Conservation (phyloP, 805 yeast species). For the Candida nanaspora region DNA sequence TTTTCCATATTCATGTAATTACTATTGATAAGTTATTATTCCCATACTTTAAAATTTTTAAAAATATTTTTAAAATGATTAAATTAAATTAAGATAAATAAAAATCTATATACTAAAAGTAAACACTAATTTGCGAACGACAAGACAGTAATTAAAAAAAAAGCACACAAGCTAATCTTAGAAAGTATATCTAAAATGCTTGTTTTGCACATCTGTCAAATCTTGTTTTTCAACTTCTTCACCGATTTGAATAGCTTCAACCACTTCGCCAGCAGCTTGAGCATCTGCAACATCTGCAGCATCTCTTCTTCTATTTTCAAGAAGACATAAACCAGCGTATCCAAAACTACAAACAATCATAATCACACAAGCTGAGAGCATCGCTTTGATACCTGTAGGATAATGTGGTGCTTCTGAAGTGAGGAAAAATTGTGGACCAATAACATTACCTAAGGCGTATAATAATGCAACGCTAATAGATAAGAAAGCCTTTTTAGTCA, state of each 20-base stretch:
- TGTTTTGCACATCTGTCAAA: slow-evolving; percentile 3
- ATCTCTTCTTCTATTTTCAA: slow-evolving; percentile 2
- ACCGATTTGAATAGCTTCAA: slow-evolving; percentile 2
- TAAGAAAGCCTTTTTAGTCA: slow-evolving; percentile 46
- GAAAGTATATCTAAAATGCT: slow-evolving; percentile 3
- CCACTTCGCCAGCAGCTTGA: not conserved
- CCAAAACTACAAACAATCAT: slow-evolving; percentile 11
- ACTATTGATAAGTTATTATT: too few species aligned
- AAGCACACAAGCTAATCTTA: not conserved
- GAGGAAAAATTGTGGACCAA: slow-evolving; percentile 57
- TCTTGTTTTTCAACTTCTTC: slow-evolving; percentile 4
- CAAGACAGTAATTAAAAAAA: not conserved
- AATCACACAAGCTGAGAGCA: slow-evolving; percentile 14
- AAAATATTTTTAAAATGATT: too few species aligned
- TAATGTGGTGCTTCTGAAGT: slow-evolving; percentile 44
- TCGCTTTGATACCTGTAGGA: slow-evolving; percentile 11
- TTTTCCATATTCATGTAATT: too few species aligned
- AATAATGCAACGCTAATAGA: slow-evolving; percentile 14
- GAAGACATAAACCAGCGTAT: slow-evolving; percentile 12
- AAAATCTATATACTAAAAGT: too few species aligned
- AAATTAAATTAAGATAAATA: too few species aligned
- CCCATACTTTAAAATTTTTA: too few species aligned
- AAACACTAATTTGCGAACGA: too few species aligned
- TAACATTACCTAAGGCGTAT: slow-evolving; percentile 3
- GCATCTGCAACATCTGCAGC: not conserved